These are phyloP conservation scores for Aschersonia sp. DNA, from an alignment of 2,329 filamentous ascomycete species.

Conservation along the genomic window DNA sequence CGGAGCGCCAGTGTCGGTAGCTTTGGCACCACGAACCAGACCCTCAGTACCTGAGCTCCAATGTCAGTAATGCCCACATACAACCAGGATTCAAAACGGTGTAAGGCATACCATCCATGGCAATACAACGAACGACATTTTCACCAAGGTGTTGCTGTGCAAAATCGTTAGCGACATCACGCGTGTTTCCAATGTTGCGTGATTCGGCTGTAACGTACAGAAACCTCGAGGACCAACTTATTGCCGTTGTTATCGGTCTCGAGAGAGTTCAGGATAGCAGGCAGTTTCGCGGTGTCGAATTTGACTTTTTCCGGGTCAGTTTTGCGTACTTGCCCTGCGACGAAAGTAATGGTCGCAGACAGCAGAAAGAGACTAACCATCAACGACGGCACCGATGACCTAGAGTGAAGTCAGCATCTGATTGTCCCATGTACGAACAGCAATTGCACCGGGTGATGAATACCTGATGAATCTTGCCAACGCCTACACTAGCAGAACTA, in stretches of 20 bases:
- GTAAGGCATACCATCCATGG: conserved; percentile 75
- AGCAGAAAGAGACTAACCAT: conserved; percentile 51
- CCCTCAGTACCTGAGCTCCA: conserved; percentile 74
- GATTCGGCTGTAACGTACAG: conserved; percentile 43
- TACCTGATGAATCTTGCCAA: conserved; percentile 59
- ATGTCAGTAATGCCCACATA: conserved; percentile 4
- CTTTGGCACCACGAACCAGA: conserved; percentile 85
- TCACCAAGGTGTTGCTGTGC: conserved; percentile 95
- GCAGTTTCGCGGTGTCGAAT: conserved; percentile 88
- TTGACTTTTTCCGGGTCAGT: conserved; percentile 54
- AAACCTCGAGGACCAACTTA: conserved; percentile 92
- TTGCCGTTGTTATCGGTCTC: conserved; percentile 81
- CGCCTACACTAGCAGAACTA: conserved; percentile 40
- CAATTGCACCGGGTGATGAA: conserved; percentile 32
- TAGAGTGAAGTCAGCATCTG: conserved; percentile 24
- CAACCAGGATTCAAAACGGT: not conserved
- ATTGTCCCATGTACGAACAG: not conserved
- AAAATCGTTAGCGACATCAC: conserved; percentile 19
- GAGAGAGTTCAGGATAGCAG: conserved; percentile 94
- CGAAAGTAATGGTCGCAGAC: too few species aligned
- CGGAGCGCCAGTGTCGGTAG: conserved; percentile 78
- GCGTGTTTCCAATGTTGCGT: too few species aligned
- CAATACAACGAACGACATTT: conserved; percentile 98
- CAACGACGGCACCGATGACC: conserved; percentile 98
- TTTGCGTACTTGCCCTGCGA: not conserved